Evolutionary conservation across 176 grass and related monocot genomes (phyloP).

Genomic region (Raddia guianensis): DNA sequence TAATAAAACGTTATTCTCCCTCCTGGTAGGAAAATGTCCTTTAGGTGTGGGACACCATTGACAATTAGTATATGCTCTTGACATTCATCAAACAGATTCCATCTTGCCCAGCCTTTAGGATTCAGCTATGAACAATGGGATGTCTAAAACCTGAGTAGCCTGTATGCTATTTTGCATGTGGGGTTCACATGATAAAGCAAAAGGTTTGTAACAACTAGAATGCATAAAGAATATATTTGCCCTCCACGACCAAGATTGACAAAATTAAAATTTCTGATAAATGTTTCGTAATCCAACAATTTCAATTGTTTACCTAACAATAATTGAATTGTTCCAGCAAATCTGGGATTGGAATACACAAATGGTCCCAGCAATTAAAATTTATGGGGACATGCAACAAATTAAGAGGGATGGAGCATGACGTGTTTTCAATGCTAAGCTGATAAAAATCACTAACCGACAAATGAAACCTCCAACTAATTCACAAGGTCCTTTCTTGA

Average conservation of each 20-base stretch:
- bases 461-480: neutral
- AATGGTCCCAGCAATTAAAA: neutral
- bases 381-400: neutral
- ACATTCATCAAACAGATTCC: neutral
- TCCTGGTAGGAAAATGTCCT: neutral
- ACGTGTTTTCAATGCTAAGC: too few species aligned
- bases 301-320: neutral
- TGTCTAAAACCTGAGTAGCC: neutral
- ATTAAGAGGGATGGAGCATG: neutral
- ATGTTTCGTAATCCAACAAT: neutral
- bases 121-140: neutral
- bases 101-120: neutral
- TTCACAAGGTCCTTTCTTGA: neutral
- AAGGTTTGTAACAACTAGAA: neutral
- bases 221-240: neutral
- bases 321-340: neutral
- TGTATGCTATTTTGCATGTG: neutral
- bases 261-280: neutral
- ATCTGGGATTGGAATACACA: neutral
- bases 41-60: neutral
- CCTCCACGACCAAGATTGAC: neutral
- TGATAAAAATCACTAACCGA: neutral
- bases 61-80: neutral
- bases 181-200: neutral
- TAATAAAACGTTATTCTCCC: neutral